These are phyloP conservation scores for Aspergillus costaricaensis DNA, from an alignment of 2,329 filamentous ascomycete genomes.

Conservation along the genomic window DNA sequence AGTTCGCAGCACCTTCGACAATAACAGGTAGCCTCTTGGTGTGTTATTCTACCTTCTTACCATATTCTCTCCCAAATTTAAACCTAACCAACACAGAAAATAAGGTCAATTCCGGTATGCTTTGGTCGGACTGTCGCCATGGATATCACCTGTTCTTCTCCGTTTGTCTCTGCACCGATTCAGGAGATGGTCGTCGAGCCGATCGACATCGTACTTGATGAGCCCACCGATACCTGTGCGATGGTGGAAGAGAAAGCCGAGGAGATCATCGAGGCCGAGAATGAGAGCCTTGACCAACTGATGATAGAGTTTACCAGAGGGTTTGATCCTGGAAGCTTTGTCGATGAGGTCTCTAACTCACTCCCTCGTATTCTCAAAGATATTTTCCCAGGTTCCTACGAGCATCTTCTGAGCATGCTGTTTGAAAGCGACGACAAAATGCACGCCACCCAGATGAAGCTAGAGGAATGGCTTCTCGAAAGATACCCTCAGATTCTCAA, in stretches of 20 bases:
- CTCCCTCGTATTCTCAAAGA: conserved; percentile 11
- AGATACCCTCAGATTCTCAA: conserved; percentile 18
- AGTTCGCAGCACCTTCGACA: neutral
- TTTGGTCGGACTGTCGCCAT: neutral
- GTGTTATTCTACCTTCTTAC: neutral
- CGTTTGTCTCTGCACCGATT: neutral
- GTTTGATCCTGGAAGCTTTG: conserved; percentile 23
- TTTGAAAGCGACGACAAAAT: conserved; percentile 56
- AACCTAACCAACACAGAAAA: neutral
- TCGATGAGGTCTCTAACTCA: conserved; percentile 10
- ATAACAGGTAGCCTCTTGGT: neutral
- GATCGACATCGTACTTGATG: conserved; percentile 17
- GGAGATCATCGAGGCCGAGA: conserved; percentile 16
- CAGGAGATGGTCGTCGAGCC: neutral
- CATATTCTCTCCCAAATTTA: too few species aligned
- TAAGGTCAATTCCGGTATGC: neutral
- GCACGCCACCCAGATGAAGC: conserved; percentile 64
- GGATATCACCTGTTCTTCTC: conserved; percentile 1
- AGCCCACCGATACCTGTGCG: neutral
- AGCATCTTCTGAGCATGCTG: conserved; percentile 27
- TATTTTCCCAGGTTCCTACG: conserved; percentile 25
- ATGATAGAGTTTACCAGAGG: conserved; percentile 22
- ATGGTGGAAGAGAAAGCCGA: conserved; percentile 16
- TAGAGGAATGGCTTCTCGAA: conserved; percentile 64
- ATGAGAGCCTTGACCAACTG: conserved; percentile 15